These are phyloP conservation scores for Cryptococcus sp. DNA, from an alignment of 1,284 basidiomycete genomes.

Conservation along the genomic window DNA sequence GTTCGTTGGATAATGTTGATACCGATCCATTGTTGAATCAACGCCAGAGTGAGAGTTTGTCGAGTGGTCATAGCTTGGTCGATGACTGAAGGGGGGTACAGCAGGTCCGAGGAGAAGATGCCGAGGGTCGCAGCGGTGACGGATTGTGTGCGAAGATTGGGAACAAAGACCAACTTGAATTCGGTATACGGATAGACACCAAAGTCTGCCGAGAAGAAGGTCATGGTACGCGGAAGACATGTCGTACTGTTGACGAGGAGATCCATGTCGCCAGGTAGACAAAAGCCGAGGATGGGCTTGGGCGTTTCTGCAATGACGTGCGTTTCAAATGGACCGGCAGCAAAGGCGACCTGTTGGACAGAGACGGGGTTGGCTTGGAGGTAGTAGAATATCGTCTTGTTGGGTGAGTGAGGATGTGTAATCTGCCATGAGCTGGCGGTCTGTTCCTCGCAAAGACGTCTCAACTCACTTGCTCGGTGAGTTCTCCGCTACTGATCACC, in stretches of 20 bases:
- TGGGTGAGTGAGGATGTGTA: constrained; percentile 86
- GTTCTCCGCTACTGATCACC: constrained; percentile 88
- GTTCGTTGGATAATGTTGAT: constrained; percentile 92
- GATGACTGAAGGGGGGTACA: constrained; percentile 83
- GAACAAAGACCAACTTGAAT: constrained; percentile 93
- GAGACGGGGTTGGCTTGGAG: constrained; percentile 82
- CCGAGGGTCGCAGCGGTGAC: constrained; percentile 82
- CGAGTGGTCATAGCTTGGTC: constrained; percentile 91
- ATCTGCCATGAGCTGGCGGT: constrained; percentile 53
- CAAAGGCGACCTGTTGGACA: constrained; percentile 92
- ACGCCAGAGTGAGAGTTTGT: constrained; percentile 75
- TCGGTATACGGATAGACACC: constrained; percentile 96
- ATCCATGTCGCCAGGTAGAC: constrained; percentile 72
- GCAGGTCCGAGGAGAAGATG: constrained; percentile 71
- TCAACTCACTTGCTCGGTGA: constrained; percentile 74
- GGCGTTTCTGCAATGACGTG: constrained; percentile 63
- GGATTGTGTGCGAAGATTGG: constrained; percentile 71
- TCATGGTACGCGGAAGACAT: constrained; percentile 82
- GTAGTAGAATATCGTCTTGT: constrained; percentile 92
- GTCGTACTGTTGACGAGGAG: constrained; percentile 62
- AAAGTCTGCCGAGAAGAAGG: constrained; percentile 84
- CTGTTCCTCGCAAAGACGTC: background rate
- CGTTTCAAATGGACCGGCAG: constrained; percentile 88
- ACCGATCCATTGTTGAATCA: constrained; percentile 95
- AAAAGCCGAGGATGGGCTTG: constrained; percentile 87